Conservation (phyloP, 441 rosid genomes). For the Gossypium schwendimanii region DNA sequence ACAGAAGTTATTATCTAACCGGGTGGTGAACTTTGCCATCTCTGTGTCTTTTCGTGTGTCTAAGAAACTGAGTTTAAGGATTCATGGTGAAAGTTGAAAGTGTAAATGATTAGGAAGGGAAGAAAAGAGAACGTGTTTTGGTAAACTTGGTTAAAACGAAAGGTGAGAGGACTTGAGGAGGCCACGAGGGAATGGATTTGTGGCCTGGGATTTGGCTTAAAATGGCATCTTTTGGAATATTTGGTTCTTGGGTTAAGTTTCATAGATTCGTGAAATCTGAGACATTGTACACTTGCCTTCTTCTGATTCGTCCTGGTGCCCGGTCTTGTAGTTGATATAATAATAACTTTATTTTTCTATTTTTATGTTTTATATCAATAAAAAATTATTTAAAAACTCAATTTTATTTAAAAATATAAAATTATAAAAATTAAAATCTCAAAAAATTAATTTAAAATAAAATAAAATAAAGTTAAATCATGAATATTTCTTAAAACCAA, state of each 20-base stretch:
- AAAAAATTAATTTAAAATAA: too few relatives aligned
- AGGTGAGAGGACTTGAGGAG: neutral
- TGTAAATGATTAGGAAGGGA: neutral
- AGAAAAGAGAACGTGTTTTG: slow-evolving; percentile 5
- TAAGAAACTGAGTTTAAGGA: neutral
- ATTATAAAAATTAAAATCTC: too few relatives aligned
- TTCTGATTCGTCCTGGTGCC: neutral
- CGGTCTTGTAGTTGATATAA: too few relatives aligned
- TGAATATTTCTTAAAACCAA: too few relatives aligned
- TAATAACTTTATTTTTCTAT: too few relatives aligned
- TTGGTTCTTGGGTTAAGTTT: neutral
- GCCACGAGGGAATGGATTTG: slow-evolving; percentile 21
- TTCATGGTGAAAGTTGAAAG: neutral
- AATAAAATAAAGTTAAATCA: too few relatives aligned
- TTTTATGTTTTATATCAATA: too few relatives aligned
- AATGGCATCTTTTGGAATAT: slow-evolving; percentile 4
- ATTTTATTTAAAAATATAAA: too few relatives aligned
- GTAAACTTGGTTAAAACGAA: slow-evolving; percentile 1
- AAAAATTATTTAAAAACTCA: too few relatives aligned
- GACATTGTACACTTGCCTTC: neutral
- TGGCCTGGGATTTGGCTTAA: slow-evolving; percentile 28
- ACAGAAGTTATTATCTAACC: slow-evolving; percentile 32
- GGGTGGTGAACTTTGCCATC: slow-evolving; percentile 47
- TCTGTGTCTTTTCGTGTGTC: neutral
- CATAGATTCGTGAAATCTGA: neutral